Base-by-base conservation (phyloP, 164 flowering plant species). In the Echeveria elegans region DNA sequence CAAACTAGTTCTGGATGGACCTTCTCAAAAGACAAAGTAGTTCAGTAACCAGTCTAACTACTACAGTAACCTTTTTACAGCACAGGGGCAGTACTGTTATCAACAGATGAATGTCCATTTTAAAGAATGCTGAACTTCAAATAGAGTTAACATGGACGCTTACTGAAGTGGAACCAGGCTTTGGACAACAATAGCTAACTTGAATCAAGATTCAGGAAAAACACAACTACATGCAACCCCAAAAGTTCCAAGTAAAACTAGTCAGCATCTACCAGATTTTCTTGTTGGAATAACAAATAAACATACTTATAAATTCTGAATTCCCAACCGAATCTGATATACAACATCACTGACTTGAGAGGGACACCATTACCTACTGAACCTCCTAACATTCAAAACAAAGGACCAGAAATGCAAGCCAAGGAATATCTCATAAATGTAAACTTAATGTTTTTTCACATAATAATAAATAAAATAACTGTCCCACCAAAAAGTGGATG, bases 361-460 rank as follows among this genome's bases (percentile, higher is more conserved):
- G 4, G 53, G 53, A 48, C 53, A n/a, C 5, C 53, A 48, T 48
- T 9, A 52, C 58, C 58, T 52, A 52, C 21, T 28, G 12, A 52
- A 52, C 58, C 26, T 52, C 58, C 12, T 8, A 52, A 52, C 58
- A 52, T 52, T 52, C 58, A 52, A 52, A 21, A 52, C 58, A 21
- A 52, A 50, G n/a, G n/a, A 50, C 37, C 37, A 34, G 7, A 3
- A 34, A 3, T 34, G 37, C 7, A 34, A n/a, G n/a, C n/a, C n/a
- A n/a, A n/a, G n/a, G n/a, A n/a, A n/a, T n/a, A n/a, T n/a, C n/a
- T n/a, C n/a, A n/a, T n/a, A n/a, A n/a, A n/a, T n/a, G n/a, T n/a
- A n/a, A n/a, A n/a, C n/a, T n/a, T n/a, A n/a, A n/a, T n/a, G n/a
- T n/a, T 48, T 9, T 21, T 28, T 6, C 24, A 52, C 23, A 28